These are phyloP conservation scores for Fusarium nygamai DNA, from an alignment of 2,329 filamentous ascomycete genomes.

Conservation along the genomic window DNA sequence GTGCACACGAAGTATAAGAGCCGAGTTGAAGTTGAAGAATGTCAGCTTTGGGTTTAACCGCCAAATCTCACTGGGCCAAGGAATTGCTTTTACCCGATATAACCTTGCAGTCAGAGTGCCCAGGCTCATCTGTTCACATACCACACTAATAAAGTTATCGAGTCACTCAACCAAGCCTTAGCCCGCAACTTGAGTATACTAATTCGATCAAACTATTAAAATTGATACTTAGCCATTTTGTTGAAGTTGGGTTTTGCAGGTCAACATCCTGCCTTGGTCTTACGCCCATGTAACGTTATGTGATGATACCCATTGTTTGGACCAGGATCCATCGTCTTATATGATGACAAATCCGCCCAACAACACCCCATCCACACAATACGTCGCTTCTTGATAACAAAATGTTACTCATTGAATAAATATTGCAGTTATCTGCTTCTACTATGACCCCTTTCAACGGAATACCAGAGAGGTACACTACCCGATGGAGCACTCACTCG, in stretches of 20 bases:
- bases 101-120: not conserved
- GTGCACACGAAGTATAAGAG: fast-evolving
- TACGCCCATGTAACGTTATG: not conserved
- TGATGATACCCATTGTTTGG: not conserved
- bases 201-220: no score
- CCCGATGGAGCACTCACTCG: not conserved
- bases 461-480: not conserved
- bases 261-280: not conserved
- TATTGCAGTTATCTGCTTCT: not conserved
- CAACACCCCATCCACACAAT: not conserved
- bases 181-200: not conserved
- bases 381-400: not conserved
- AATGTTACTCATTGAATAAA: not conserved
- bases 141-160: no score
- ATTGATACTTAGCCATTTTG: fast-evolving
- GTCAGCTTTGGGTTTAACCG: not conserved
- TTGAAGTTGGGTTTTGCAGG: not conserved
- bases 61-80: not conserved
- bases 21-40: not conserved
- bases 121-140: not conserved
- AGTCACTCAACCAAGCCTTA: not conserved
- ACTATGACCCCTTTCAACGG: not conserved
- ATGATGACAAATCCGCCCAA: not conserved
- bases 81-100: not conserved
- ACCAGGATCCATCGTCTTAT: not conserved